Evolutionary conservation across 805 yeast genomes (phyloP).

Genomic region (Wickerhamomyces sydowiorum): DNA sequence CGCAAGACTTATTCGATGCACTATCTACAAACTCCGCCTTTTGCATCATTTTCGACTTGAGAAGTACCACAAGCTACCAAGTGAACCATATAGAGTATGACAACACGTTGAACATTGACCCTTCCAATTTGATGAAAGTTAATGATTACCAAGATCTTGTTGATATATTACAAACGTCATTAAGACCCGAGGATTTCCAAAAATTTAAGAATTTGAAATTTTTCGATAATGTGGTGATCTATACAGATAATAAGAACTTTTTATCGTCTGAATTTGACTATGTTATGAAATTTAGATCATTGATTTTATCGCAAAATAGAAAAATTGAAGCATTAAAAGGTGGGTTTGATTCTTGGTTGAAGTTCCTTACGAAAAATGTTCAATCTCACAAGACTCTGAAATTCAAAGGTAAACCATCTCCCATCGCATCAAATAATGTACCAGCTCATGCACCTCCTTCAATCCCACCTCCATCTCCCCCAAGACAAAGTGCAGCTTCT

Average conservation of each 20-base stretch:
- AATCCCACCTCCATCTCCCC: constrained; percentile 19
- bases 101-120: constrained; percentile 35
- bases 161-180: constrained; percentile 5
- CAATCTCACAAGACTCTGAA: constrained; percentile 12
- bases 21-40: constrained; percentile 38
- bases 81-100: constrained; percentile 32
- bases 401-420: constrained; percentile 12
- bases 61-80: constrained; percentile 27
- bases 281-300: constrained; percentile 23
- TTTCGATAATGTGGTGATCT: constrained; percentile 32
- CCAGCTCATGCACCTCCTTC: constrained; percentile 28
- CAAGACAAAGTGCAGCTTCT: constrained; percentile 8
- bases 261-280: constrained; percentile 27
- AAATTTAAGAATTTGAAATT: constrained; percentile 25
- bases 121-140: constrained; percentile 30
- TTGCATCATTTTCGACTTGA: constrained; percentile 32
- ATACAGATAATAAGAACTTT: constrained; percentile 30
- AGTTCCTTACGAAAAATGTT: constrained; percentile 25
- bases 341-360: constrained; percentile 40
- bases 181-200: constrained; percentile 5
- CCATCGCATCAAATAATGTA: constrained; percentile 19
- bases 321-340: constrained; percentile 31
- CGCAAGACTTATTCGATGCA: constrained; percentile 34
- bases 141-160: constrained; percentile 23
- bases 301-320: constrained; percentile 9